A percentile compares a stretch with the other conserved stretches of the same genome.
These are phyloP conservation scores for Chlamydomonas reinhardtii DNA, from an alignment of 163 green algal genomes.

Conservation along the genomic window DNA sequence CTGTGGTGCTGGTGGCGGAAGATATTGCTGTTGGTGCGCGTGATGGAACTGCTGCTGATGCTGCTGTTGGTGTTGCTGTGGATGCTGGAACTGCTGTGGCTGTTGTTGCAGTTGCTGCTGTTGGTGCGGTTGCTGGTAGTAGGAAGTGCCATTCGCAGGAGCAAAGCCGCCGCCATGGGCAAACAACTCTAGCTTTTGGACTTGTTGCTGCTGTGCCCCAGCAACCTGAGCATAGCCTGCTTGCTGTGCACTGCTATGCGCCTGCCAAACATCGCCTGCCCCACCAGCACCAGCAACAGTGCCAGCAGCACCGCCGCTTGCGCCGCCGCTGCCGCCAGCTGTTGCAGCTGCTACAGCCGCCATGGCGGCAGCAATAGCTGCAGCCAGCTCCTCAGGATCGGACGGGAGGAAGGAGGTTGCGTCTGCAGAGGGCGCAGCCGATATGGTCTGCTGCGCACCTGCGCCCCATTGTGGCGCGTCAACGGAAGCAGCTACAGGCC, in stretches of 20 bases:
- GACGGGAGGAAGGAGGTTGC: conserved; percentile 1
- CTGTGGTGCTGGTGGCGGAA: neutral
- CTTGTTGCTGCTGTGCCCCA: conserved; percentile 24
- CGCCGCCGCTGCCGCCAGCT: neutral
- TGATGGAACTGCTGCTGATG: neutral
- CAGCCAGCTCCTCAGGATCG: conserved; percentile 15
- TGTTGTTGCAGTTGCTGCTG: neutral
- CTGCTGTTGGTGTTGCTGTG: neutral
- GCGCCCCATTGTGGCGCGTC: neutral
- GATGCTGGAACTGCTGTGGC: neutral
- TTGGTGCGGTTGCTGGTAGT: conserved; percentile 5
- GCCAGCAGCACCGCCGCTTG: neutral
- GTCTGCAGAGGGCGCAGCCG: neutral
- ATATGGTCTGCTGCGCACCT: neutral
- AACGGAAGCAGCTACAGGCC: no score
- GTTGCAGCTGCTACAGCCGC: conserved; percentile 31
- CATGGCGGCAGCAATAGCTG: conserved; percentile 25
- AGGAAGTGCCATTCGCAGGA: no score
- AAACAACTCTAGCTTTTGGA: conserved; percentile 50
- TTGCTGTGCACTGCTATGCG: conserved; percentile 34
- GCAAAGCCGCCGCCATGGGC: no score
- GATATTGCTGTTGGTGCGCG: neutral
- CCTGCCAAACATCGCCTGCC: neutral
- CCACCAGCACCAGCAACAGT: neutral
- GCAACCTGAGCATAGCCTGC: neutral